Base-by-base conservation (phyloP, 345 rosid genomes). In the Kernera saxatilis region DNA sequence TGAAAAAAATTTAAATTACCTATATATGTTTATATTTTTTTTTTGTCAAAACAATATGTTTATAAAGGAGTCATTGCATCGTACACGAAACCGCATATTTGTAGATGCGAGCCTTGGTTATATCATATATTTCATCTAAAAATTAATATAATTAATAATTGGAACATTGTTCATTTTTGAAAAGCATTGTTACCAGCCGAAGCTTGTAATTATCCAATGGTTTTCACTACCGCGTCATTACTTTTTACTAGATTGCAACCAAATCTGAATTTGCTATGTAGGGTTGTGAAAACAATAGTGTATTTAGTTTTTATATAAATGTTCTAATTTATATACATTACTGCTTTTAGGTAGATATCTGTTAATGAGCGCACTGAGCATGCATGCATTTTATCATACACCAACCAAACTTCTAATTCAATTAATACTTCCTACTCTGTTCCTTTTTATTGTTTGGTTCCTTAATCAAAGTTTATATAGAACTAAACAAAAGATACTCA, bases 271-370 rank as follows among this genome's bases (percentile, higher is more conserved):
- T 21, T 25, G 9, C 13, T n/a, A 0, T 23, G 23, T 49, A 59
- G 50, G 37, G 3, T 63, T 53, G 64, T 54, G 15, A 22, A 57
- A 8, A 44, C 17, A 3, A 7, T 49, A 14, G 53, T n/a, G 32
- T 55, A 45, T 30, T 49, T 3, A 13, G 14, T 64, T 11, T 29
- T 29, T 29, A 41, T 30, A 21, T 52, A 22, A 43, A 43, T 43
- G 14, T 35, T 14, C 8, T 21, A 21, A 27, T 3, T 13, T 62
- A 63, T 23, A 46, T 32, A 4, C 62, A 50, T 33, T 55, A 5
- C 39, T 57, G 26, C 13, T 33, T 67, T 32, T 75, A 52, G 78
- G 78, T 75, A 68, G 69, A 52, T 68, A 60, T 51, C 69, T 75
- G 78, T 75, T 75, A 49, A 67, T 67, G 54, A 29, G 61, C 44